Conservation (phyloP, 2,329 filamentous ascomycete genomes). For the Mollisia scopiformis region DNA sequence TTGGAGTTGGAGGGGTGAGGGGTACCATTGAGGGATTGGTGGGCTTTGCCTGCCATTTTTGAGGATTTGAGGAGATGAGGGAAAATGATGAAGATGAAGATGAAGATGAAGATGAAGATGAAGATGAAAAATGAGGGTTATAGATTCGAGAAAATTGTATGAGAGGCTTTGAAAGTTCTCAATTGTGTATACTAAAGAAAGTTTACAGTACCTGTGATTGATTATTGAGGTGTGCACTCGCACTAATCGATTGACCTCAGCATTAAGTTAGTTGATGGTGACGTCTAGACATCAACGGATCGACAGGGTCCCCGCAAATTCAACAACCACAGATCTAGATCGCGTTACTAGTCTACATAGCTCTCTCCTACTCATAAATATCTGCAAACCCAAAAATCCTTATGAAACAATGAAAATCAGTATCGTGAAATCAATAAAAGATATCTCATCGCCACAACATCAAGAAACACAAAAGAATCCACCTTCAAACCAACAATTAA, state of each 20-base stretch:
- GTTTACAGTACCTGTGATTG: not conserved
- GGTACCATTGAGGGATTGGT: conserved; percentile 18
- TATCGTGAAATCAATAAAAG: conserved; percentile 1
- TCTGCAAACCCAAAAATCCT: not conserved
- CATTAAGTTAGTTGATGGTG: not conserved
- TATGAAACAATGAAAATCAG: not conserved
- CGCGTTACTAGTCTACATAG: too few species aligned
- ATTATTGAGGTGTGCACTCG: not conserved
- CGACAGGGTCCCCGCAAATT: not conserved
- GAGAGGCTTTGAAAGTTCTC: not conserved
- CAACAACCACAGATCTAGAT: not conserved
- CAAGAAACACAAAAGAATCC: too few species aligned
- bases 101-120: too few species aligned
- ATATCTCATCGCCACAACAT: not conserved
- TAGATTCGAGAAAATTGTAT: not conserved
- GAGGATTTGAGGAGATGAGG: not conserved
- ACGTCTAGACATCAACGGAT: conserved; percentile 1
- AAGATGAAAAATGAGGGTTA: not conserved
- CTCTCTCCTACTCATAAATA: not conserved
- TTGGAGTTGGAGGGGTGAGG: not conserved
- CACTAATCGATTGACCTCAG: not conserved
- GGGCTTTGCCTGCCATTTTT: conserved; percentile 19
- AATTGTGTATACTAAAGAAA: not conserved
- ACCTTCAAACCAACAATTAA: too few species aligned
- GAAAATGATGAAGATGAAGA: not conserved